Percentiles rank a stretch among this genome's conserved stretches.
phyloP scores from a whole-genome alignment of 192 early-diverging fungal species.

The Podochytrium sp. region DNA sequence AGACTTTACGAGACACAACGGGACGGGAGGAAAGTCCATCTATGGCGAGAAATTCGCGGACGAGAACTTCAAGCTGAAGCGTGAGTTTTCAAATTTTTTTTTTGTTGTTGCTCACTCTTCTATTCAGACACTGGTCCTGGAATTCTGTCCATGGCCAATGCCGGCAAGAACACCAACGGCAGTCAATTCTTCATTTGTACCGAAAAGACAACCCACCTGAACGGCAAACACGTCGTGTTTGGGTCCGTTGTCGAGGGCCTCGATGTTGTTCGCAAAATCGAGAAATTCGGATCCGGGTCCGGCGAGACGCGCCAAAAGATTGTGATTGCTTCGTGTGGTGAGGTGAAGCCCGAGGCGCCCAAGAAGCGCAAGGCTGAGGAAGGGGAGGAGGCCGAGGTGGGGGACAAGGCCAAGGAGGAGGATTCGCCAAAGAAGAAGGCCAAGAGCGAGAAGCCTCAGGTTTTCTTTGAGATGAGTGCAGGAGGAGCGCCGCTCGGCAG shows the following conservation, averaged over 20 bases:
- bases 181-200: conserved; percentile 96
- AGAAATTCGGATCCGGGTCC: conserved; percentile 63
- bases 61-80: conserved; percentile 84
- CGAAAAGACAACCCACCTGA: conserved; percentile 78
- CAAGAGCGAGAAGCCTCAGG: conserved; percentile 7
- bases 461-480: conserved; percentile 16
- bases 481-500: conserved; percentile 6
- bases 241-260: conserved; percentile 55
- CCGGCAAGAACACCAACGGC: conserved; percentile 69
- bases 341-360: conserved; percentile 31
- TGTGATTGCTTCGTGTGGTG: conserved; percentile 75
- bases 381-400: not conserved
- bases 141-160: conserved; percentile 63
- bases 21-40: conserved; percentile 81
- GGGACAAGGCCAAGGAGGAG: not conserved
- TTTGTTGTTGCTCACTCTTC: not conserved
- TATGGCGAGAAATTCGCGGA: conserved; percentile 85
- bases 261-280: conserved; percentile 76
- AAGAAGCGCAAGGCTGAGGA: conserved; percentile 34
- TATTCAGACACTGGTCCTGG: conserved; percentile 46
- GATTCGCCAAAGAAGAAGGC: not conserved
- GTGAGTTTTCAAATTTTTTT: conserved; percentile 29
- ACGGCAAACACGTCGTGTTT: conserved; percentile 60
- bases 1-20: conserved; percentile 84
- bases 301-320: conserved; percentile 67